These are phyloP conservation scores for Cinchona pubescens DNA, from an alignment of 257 asterid species.

Conservation along the genomic window DNA sequence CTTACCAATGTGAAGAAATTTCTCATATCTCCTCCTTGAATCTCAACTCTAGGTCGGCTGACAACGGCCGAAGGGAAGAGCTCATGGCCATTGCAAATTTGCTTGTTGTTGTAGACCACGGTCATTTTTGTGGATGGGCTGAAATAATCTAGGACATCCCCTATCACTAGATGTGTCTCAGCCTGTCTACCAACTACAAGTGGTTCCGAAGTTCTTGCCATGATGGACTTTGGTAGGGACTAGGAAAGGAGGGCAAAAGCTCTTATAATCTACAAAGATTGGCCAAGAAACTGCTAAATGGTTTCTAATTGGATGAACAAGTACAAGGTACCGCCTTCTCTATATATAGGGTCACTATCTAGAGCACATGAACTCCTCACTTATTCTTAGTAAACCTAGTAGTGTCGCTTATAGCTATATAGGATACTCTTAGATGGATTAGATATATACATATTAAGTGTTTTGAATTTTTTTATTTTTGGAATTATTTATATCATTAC, in stretches of 20 bases:
- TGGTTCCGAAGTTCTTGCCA: constrained; percentile 56
- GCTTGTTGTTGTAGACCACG: constrained; percentile 44
- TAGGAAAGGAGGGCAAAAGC: neutral
- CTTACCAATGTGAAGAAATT: constrained; percentile 68
- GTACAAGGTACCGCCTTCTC: neutral
- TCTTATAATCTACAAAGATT: neutral
- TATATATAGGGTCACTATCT: neutral
- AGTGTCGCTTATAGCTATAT: neutral
- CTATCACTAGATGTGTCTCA: too few relatives aligned
- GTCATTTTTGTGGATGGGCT: constrained; percentile 39
- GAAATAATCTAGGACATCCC: constrained; percentile 71
- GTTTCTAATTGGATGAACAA: neutral
- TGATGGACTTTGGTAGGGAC: neutral
- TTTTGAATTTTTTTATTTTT: too few relatives aligned
- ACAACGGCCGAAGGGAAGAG: constrained; percentile 61
- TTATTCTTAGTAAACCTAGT: neutral
- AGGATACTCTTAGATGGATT: too few relatives aligned
- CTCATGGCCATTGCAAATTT: constrained; percentile 70
- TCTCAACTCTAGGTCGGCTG: constrained; percentile 51
- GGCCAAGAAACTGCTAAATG: neutral
- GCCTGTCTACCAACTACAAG: constrained; percentile 65
- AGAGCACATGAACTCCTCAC: too few relatives aligned
- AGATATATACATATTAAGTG: too few relatives aligned
- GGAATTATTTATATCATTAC: too few relatives aligned
- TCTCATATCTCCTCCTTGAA: constrained; percentile 63